Conservation (phyloP, 2,329 filamentous ascomycete species). For the Chalaropsis ovoidea region DNA sequence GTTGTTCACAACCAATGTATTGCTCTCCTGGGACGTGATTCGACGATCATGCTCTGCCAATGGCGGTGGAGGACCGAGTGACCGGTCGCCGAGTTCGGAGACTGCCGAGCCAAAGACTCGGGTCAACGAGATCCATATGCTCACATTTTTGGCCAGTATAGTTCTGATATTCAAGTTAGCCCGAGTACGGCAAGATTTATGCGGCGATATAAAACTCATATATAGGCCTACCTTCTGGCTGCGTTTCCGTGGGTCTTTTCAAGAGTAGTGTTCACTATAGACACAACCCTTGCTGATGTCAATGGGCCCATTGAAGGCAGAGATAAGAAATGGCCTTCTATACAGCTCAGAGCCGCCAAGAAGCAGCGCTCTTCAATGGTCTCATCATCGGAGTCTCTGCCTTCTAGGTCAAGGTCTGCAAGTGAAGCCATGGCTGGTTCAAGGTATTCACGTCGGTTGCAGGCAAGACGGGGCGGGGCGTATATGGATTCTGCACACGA, state of each 20-base stretch:
- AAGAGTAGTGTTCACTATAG: constrained; percentile 50
- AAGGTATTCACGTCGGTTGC: too few relatives aligned
- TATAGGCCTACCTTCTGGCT: constrained; percentile 45
- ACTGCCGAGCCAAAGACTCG: constrained; percentile 52
- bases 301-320: constrained; percentile 48
- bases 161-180: constrained; percentile 37
- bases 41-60: constrained; percentile 46
- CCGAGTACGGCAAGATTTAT: not conserved
- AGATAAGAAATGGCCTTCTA: constrained; percentile 52
- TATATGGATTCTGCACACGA: too few relatives aligned
- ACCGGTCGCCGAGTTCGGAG: constrained; percentile 49
- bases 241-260: constrained; percentile 54
- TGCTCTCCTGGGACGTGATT: constrained; percentile 52
- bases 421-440: not conserved
- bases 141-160: constrained; percentile 50
- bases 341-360: constrained; percentile 48
- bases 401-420: constrained; percentile 7
- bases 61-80: constrained; percentile 46
- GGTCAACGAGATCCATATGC: constrained; percentile 56
- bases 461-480: too few relatives aligned
- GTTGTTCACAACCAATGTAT: constrained; percentile 52
- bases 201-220: not conserved
- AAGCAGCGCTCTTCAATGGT: constrained; percentile 56
- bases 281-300: constrained; percentile 45
- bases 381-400: constrained; percentile 31